These are phyloP conservation scores for Cladosporium cucumerinum DNA, from an alignment of 2,329 filamentous ascomycete species.

Conservation along the genomic window DNA sequence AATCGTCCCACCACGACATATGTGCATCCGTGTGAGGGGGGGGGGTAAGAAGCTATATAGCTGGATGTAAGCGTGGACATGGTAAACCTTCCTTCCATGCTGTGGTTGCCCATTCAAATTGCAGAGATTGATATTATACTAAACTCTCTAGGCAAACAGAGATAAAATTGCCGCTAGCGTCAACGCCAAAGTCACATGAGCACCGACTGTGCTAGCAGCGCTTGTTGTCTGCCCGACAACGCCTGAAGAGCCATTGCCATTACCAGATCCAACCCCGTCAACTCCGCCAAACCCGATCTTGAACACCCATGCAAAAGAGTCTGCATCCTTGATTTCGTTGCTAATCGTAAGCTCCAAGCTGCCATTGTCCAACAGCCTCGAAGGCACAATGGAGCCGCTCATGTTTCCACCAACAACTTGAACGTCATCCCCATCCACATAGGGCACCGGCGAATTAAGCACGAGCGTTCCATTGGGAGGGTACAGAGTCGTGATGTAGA, in stretches of 20 bases:
- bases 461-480: slow-evolving; percentile 42
- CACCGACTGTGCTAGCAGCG: background rate
- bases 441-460: slow-evolving; percentile 46
- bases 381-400: slow-evolving; percentile 30
- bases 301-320: slow-evolving; percentile 45
- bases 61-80: too few relatives aligned
- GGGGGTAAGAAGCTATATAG: too few relatives aligned
- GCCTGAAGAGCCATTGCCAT: background rate
- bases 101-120: too few relatives aligned
- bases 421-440: slow-evolving; percentile 46
- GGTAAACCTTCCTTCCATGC: too few relatives aligned
- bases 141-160: background rate
- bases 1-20: too few relatives aligned
- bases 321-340: slow-evolving; percentile 34
- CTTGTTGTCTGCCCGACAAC: slow-evolving; percentile 15
- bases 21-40: too few relatives aligned
- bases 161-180: background rate
- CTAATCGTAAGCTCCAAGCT: slow-evolving; percentile 36
- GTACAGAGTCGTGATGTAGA: slow-evolving; percentile 50
- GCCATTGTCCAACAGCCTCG: slow-evolving; percentile 27
- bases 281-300: slow-evolving; percentile 36
- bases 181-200: background rate
- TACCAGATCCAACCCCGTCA: background rate
- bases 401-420: slow-evolving; percentile 42
- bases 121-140: background rate